These are phyloP conservation scores for Aspergillus haitiensis DNA, from an alignment of 495 filamentous ascomycete genomes.

Conservation along the genomic window DNA sequence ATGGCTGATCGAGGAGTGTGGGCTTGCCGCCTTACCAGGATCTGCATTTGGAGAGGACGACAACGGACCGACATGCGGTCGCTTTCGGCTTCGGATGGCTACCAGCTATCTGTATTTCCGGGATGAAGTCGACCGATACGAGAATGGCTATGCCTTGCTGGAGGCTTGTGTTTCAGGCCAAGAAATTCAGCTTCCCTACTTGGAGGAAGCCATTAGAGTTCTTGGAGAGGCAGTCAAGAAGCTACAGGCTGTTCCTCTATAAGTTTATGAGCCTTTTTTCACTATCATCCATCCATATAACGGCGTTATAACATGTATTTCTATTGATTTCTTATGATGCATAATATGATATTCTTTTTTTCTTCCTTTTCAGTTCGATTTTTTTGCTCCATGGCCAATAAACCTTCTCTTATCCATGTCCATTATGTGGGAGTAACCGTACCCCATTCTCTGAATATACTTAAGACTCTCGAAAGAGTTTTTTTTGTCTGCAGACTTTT, in stretches of 20 bases:
- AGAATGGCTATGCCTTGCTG: slow-evolving; percentile 8
- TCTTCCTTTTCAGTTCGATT: too few species aligned
- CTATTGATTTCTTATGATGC: too few species aligned
- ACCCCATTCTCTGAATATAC: too few species aligned
- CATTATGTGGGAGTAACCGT: too few species aligned
- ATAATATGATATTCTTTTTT: too few species aligned
- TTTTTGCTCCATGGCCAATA: too few species aligned
- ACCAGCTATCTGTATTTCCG: slow-evolving; percentile 8
- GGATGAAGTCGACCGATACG: slow-evolving; percentile 7
- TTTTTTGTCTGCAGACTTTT: too few species aligned
- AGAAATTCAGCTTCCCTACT: slow-evolving; percentile 4
- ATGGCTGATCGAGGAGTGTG: slow-evolving; percentile 9
- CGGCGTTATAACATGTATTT: too few species aligned
- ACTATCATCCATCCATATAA: too few species aligned
- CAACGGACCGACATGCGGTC: slow-evolving; percentile 2
- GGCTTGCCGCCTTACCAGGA: slow-evolving; percentile 1
- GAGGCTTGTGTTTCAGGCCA: slow-evolving; percentile 1
- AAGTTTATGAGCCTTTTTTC: background rate
- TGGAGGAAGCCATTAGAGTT: slow-evolving; percentile 5
- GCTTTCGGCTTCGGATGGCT: slow-evolving; percentile 4
- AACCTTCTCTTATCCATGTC: too few species aligned
- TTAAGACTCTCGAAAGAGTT: too few species aligned
- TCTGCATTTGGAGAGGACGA: slow-evolving; percentile 12
- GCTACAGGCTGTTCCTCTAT: background rate
- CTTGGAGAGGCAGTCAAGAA: slow-evolving; percentile 2